These are phyloP conservation scores for Trichothecium sympodiale DNA, from an alignment of 2,329 filamentous ascomycete genomes.

Conservation along the genomic window DNA sequence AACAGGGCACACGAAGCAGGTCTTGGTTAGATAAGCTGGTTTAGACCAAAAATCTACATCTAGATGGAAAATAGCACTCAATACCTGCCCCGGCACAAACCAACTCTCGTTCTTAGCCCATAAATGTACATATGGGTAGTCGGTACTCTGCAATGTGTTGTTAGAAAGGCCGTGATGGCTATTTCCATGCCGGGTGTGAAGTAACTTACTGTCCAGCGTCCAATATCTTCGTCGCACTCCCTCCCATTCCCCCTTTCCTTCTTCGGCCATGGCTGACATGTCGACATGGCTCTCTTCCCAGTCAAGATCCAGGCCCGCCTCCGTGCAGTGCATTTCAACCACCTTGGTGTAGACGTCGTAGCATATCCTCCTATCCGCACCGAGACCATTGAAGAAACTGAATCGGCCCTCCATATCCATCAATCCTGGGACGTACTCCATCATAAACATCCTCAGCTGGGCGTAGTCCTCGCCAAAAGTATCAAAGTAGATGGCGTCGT, in stretches of 20 bases:
- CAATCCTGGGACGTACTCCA: slow-evolving; percentile 71
- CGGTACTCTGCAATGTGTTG: slow-evolving; percentile 46
- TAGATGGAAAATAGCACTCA: background rate
- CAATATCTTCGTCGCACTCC: slow-evolving; percentile 84
- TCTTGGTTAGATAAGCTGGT: slow-evolving; percentile 2
- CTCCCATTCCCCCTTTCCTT: slow-evolving; percentile 69
- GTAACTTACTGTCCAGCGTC: slow-evolving; percentile 59
- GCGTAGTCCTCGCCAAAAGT: slow-evolving; percentile 93
- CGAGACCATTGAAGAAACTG: slow-evolving; percentile 83
- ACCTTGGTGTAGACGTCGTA: slow-evolving; percentile 95
- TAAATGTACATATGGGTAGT: slow-evolving; percentile 63
- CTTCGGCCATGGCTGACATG: slow-evolving; percentile 49
- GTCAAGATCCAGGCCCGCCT: slow-evolving; percentile 80
- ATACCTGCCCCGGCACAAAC: too few species aligned
- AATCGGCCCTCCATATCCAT: slow-evolving; percentile 65
- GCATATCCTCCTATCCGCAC: slow-evolving; percentile 82
- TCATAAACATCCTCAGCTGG: slow-evolving; percentile 78
- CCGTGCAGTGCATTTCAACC: slow-evolving; percentile 79
- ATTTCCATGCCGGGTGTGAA: background rate
- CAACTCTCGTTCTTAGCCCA: slow-evolving; percentile 37
- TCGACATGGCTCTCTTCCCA: slow-evolving; percentile 74
- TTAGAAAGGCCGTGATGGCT: slow-evolving; percentile 7
- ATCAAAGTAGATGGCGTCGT: slow-evolving; percentile 92
- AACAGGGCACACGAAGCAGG: background rate
- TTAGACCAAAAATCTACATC: slow-evolving; percentile 1